Conservation (phyloP, 495 filamentous ascomycete species). For the Daldinia decipiens region DNA sequence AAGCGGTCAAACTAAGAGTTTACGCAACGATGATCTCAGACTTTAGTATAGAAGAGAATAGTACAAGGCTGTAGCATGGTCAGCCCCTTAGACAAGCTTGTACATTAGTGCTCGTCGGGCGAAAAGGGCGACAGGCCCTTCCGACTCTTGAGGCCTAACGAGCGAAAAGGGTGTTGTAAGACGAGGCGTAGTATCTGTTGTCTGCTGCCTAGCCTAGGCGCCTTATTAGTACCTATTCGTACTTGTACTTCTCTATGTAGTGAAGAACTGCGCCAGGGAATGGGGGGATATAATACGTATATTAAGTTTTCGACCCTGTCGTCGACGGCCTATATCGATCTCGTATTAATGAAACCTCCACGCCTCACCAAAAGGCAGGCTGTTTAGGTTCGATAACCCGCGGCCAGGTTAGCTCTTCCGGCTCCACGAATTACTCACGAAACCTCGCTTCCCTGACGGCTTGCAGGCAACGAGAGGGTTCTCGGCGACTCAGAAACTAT, state of each 20-base stretch:
- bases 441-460: constrained; percentile 21
- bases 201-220: constrained; percentile 3
- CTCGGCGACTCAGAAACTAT: constrained; percentile 25
- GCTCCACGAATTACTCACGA: constrained; percentile 34
- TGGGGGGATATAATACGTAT: constrained; percentile 32
- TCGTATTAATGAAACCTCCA: constrained; percentile 42
- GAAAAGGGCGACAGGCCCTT: constrained; percentile 7
- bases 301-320: constrained; percentile 42
- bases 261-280: constrained; percentile 16
- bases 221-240: constrained; percentile 12
- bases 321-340: constrained; percentile 44
- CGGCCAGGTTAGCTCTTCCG: constrained; percentile 36
- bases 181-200: constrained; percentile 22
- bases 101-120: constrained; percentile 31
- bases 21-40: constrained; percentile 2
- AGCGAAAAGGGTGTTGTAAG: constrained; percentile 25
- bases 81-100: constrained; percentile 8
- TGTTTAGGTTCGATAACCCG: constrained; percentile 14
- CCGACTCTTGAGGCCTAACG: constrained; percentile 32
- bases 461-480: constrained; percentile 35
- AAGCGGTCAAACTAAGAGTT: constrained; percentile 5
- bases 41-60: constrained; percentile 6
- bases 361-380: constrained; percentile 31
- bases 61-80: constrained; percentile 2
- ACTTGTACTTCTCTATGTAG: constrained; percentile 1